Percentiles rank a stretch among this genome's conserved stretches.
These are phyloP conservation scores for Aspergillus terreus DNA, from an alignment of 2,329 filamentous ascomycete species.

Conservation along the genomic window DNA sequence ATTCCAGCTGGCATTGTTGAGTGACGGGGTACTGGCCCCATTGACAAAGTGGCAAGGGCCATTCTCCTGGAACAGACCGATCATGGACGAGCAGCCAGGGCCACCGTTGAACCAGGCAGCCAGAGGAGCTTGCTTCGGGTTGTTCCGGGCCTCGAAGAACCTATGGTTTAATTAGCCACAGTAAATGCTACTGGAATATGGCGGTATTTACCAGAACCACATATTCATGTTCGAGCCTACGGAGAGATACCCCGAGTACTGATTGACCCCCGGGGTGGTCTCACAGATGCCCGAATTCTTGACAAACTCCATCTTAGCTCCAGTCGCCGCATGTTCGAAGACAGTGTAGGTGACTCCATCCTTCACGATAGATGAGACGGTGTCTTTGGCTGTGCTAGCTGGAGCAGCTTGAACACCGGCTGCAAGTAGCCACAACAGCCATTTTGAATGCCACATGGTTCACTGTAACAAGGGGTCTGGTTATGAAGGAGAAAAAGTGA, in stretches of 20 bases:
- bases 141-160: slow-evolving; percentile 48
- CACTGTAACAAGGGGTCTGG: too few species aligned
- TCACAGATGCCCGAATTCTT: slow-evolving; percentile 52
- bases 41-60: slow-evolving; percentile 42
- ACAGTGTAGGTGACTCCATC: slow-evolving; percentile 43
- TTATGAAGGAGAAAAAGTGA: too few species aligned
- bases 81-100: slow-evolving; percentile 43
- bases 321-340: slow-evolving; percentile 48
- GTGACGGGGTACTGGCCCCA: slow-evolving; percentile 37
- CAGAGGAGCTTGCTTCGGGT: slow-evolving; percentile 42
- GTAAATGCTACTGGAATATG: too few species aligned
- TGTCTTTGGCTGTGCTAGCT: slow-evolving; percentile 1
- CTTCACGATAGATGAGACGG: slow-evolving; percentile 25
- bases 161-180: slow-evolving; percentile 14
- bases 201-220: slow-evolving; percentile 38
- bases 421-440: not conserved
- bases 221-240: slow-evolving; percentile 45
- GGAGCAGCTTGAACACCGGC: not conserved
- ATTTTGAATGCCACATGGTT: not conserved
- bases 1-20: slow-evolving; percentile 57
- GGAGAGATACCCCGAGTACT: slow-evolving; percentile 51
- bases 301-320: slow-evolving; percentile 46
- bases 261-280: slow-evolving; percentile 49
- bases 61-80: slow-evolving; percentile 41
- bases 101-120: slow-evolving; percentile 48